Evolutionary conservation across 805 yeast genomes (phyloP).

Genomic region (Suhomyces pyralidae): DNA sequence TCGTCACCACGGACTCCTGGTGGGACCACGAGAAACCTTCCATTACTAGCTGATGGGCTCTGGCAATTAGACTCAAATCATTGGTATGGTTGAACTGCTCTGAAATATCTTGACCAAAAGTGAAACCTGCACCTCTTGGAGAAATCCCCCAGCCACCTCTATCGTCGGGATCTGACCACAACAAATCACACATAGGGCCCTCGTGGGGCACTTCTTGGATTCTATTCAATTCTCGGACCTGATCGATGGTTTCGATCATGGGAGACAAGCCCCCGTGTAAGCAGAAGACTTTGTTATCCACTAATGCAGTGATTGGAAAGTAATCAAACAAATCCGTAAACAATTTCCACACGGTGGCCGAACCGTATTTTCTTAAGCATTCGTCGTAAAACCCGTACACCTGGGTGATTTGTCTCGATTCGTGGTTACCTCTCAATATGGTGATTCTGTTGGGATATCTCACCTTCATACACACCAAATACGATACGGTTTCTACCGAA

Average conservation of each 20-base stretch:
- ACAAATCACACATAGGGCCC: constrained; percentile 94
- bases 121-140: constrained; percentile 98
- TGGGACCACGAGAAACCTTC: constrained; percentile 96
- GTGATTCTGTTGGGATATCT: constrained; percentile 90
- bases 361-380: constrained; percentile 88
- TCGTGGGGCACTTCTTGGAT: constrained; percentile 96
- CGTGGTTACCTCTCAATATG: constrained; percentile 91
- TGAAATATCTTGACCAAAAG: constrained; percentile 93
- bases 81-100: constrained; percentile 93
- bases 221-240: constrained; percentile 85
- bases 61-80: constrained; percentile 77
- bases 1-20: constrained; percentile 90
- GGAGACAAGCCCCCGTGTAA: constrained; percentile 95
- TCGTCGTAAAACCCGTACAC: constrained; percentile 96
- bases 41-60: constrained; percentile 98
- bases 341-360: constrained; percentile 89
- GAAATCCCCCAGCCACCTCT: constrained; percentile 98
- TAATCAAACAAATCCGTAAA: constrained; percentile 91
- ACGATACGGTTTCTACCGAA: constrained; percentile 88
- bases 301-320: constrained; percentile 90
- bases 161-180: constrained; percentile 98
- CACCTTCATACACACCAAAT: constrained; percentile 86
- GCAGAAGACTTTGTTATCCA: constrained; percentile 87
- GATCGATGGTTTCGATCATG: constrained; percentile 89
- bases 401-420: constrained; percentile 92